A percentile compares a stretch with the other conserved stretches of the same genome.
These are phyloP conservation scores for Favolaschia claudopus DNA, from an alignment of 768 basidiomycete genomes.

Conservation along the genomic window DNA sequence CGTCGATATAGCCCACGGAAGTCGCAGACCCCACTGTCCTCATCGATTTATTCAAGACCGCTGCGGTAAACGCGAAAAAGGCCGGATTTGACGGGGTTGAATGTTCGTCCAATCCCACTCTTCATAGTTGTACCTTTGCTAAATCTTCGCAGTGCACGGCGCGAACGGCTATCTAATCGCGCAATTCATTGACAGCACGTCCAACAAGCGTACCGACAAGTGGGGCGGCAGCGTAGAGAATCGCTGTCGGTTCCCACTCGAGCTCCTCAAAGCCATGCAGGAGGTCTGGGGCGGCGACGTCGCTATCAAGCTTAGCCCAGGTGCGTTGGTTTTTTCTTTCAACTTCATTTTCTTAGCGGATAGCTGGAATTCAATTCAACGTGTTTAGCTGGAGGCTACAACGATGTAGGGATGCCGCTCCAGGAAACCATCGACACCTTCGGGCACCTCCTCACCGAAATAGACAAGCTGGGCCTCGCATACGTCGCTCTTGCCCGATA, in stretches of 20 bases:
- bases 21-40: constrained; percentile 37
- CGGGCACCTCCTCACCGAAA: constrained; percentile 25
- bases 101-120: neutral
- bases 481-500: constrained; percentile 44
- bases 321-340: constrained; percentile 26
- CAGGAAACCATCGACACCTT: constrained; percentile 28
- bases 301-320: constrained; percentile 40
- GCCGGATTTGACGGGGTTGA: neutral
- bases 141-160: constrained; percentile 23
- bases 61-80: constrained; percentile 39
- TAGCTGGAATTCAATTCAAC: neutral
- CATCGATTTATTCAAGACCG: constrained; percentile 38
- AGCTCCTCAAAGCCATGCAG: constrained; percentile 37
- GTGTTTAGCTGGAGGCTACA: neutral
- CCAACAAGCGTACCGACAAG: constrained; percentile 42
- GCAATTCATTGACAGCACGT: constrained; percentile 40
- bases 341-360: no score
- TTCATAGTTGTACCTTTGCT: neutral
- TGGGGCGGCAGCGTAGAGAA: constrained; percentile 52
- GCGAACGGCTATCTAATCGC: constrained; percentile 41
- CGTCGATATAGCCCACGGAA: constrained; percentile 33
- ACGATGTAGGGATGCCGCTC: constrained; percentile 24
- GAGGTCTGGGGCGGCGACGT: constrained; percentile 41
- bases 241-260: constrained; percentile 45
- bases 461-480: constrained; percentile 23